phyloP scores from a whole-genome alignment of 2,329 filamentous ascomycete genomes.

The Massarina eburnea region DNA sequence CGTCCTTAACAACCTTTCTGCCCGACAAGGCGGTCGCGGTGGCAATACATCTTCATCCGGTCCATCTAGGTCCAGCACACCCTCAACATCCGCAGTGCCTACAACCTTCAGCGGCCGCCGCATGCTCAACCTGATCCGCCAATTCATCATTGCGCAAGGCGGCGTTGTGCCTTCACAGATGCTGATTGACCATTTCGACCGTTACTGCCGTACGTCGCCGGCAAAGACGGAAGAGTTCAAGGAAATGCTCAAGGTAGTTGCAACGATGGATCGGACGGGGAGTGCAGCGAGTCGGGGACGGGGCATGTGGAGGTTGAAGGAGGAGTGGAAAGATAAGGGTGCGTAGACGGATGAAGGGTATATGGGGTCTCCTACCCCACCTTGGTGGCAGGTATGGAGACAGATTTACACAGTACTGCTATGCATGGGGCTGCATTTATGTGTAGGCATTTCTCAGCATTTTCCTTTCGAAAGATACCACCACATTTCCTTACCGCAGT shows the following conservation, averaged over 20 bases:
- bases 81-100: slow-evolving; percentile 32
- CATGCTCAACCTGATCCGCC: slow-evolving; percentile 63
- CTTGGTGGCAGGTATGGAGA: too few relatives aligned
- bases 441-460: too few relatives aligned
- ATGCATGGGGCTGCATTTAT: too few relatives aligned
- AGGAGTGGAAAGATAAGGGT: slow-evolving; percentile 46
- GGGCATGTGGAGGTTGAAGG: slow-evolving; percentile 62
- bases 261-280: slow-evolving; percentile 63
- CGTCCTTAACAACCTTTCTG: slow-evolving; percentile 48
- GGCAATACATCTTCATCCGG: slow-evolving; percentile 23
- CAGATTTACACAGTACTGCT: too few relatives aligned
- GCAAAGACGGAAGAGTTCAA: slow-evolving; percentile 76
- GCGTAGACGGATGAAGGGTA: neutral
- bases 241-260: slow-evolving; percentile 74
- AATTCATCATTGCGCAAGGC: slow-evolving; percentile 76
- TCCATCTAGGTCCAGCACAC: slow-evolving; percentile 8
- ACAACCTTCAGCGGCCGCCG: slow-evolving; percentile 42
- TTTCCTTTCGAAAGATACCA: slow-evolving; percentile 3
- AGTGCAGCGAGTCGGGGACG: slow-evolving; percentile 47
- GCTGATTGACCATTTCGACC: slow-evolving; percentile 87
- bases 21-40: slow-evolving; percentile 39
- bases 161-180: slow-evolving; percentile 80
- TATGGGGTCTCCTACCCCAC: neutral
- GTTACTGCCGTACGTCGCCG: slow-evolving; percentile 68
- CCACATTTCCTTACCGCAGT: slow-evolving; percentile 1